Conservation (phyloP, 2,329 filamentous ascomycete species). For the Phyllosticta ampelicida region DNA sequence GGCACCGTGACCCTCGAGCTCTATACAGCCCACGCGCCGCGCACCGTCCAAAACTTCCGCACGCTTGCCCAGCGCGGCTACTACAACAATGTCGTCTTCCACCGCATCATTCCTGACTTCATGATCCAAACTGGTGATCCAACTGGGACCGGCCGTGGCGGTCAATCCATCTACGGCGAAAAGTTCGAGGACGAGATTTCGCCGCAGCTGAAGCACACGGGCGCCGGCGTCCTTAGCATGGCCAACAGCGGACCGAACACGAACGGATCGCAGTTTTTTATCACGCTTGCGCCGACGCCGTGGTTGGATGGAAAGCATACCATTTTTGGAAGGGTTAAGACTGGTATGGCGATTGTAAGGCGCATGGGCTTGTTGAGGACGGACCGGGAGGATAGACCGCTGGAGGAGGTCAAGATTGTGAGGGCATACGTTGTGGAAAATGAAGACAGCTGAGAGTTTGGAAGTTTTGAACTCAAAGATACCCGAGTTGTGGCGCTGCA, state of each 20-base stretch:
- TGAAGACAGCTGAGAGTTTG: slow-evolving; percentile 24
- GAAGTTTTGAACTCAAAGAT: neutral
- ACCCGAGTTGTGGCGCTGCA: neutral
- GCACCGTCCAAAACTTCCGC: slow-evolving; percentile 78
- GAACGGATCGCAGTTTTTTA: slow-evolving; percentile 92
- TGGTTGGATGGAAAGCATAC: slow-evolving; percentile 97
- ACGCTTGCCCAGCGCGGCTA: slow-evolving; percentile 73
- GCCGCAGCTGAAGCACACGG: slow-evolving; percentile 71
- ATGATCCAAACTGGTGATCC: slow-evolving; percentile 96
- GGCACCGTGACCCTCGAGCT: slow-evolving; percentile 80
- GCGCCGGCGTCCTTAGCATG: slow-evolving; percentile 91
- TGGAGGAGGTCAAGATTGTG: slow-evolving; percentile 72
- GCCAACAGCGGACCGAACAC: slow-evolving; percentile 89
- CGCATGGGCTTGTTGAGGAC: slow-evolving; percentile 84
- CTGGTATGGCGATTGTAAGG: slow-evolving; percentile 71
- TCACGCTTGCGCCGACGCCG: slow-evolving; percentile 86
- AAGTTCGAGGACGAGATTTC: slow-evolving; percentile 91
- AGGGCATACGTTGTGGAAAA: slow-evolving; percentile 59
- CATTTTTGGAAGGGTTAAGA: slow-evolving; percentile 85
- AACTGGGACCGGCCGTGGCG: slow-evolving; percentile 84
- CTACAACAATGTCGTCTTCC: slow-evolving; percentile 79
- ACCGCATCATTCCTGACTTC: slow-evolving; percentile 91
- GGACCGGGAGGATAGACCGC: slow-evolving; percentile 65
- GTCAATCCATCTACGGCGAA: slow-evolving; percentile 79
- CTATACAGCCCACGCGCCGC: slow-evolving; percentile 79